Evolutionary conservation across 1,284 basidiomycete species (phyloP), one percentile per base, ranked within the genome.

Genomic region (Trametes sp.): DNA sequence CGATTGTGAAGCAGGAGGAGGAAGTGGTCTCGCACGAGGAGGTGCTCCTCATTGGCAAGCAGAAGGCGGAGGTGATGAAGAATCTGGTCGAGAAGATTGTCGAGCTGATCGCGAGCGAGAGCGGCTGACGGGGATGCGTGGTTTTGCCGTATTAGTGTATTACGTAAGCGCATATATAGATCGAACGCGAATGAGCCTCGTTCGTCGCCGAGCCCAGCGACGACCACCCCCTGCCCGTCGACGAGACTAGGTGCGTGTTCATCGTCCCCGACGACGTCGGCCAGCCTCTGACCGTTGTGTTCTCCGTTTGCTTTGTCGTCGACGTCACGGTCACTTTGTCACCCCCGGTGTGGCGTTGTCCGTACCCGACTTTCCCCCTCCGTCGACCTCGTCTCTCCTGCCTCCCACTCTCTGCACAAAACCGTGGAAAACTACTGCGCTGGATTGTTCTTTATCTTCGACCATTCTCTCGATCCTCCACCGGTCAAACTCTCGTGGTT

Each of bases 11-110:
- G 33, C 80, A 83, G 11, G 63, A 70, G 2, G 76, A 76, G 1
- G 79, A 82, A 59, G 82, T 84, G 13, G 90, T 94, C 2, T 90
- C 88, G n/a, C 93, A 95, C 72, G 88, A 87, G 24, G 93, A 95
- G 70, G 94, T 95, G n/a, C 77, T 95, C 7, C 76, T 78, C 8
- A 80, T 87, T n/a, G 89, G 93, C 0, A 83, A 77, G 68, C 77
- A 81, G 69, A 92, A 91, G 72, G 90, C 88, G 4, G 86, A 89
- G 26, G 80, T 89, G 42, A 88, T 95, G 85, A 84, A 84, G 72
- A 74, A 74, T 48, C 76, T 95, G 48, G 90, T 94, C 14, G 84
- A 85, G 61, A 80, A 77, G 69, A 82, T 92, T 35, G 83, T 91
- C 21, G 82, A 86, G 62, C 68, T 81, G 52, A 66, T 74, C 63